Evolutionary conservation across 495 filamentous ascomycete genomes (phyloP), one percentile per base, ranked within the genome.

Genomic region (Alectoria sarmentosa): DNA sequence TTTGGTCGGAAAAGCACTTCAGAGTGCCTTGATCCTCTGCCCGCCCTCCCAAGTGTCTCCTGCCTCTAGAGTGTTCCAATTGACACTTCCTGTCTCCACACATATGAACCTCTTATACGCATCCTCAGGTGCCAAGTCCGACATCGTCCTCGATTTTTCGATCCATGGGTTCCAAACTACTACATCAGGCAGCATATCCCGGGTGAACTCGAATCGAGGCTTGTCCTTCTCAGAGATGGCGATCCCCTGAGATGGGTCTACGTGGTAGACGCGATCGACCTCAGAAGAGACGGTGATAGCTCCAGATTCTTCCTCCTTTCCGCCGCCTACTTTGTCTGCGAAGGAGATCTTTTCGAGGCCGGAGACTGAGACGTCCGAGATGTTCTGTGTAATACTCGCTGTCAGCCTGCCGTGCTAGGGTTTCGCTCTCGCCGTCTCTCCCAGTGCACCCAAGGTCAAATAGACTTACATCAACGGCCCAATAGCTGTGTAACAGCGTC

Each of bases 91-190:
- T 10, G 92, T 88, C 77, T 98, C 95, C 56, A 98, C 84, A 75
- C 93, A 97, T 58, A 98, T 77, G 90, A 98, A 96, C 28, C 90
- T 83, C 78, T 89, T 88, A 75, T 86, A 97, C 30, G 90, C 94
- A 64, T 91, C 90, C 69, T 91, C 86, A 6, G 93, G 93, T 56
- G 82, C 85, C 75, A 99, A 96, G 70, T 99, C 94, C 41, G 78
- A 86, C 81, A 98, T 92, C 0, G 81, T 82, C 67, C 81, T 82
- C 11, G 89, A 88, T 75, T 92, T 93, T 61, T 90, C 89, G 38
- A 80, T 80, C 92, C 94, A 97, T 6, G 95, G 95, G 74, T 99
- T 99, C 95, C 95, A 99, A 4, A 99, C 90, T 3, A 96, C 92
- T 39, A 92, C 87, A 61, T 98, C 90, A 61, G 77, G 77, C 62